Base-by-base conservation (phyloP, 768 basidiomycete genomes). In the Polyporus arcularius region DNA sequence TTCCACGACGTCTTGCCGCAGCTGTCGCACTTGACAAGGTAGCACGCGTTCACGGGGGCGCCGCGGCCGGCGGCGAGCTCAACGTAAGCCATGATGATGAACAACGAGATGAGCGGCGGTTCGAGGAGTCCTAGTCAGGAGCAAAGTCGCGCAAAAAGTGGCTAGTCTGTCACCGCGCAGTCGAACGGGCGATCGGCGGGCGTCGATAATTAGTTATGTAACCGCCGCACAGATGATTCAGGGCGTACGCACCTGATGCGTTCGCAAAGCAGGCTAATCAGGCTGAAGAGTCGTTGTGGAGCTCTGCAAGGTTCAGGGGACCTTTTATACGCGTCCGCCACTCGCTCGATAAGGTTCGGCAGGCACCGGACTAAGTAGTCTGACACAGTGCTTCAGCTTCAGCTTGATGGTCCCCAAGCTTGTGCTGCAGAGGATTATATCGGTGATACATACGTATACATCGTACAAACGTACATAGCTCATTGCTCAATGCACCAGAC, bases 1-100 rank as follows among this genome's bases (percentile, higher is more conserved):
- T 70, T 78, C 90, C 89, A 91, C 18, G 86, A 90, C 28, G 75
- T 84, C 79, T 90, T 90, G 52, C 80, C 80, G 72, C 89, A 91
- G 60, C 72, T 76, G 53, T 72, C 73, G 74, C 89, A 91, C 59
- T 79, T 78, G 59, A 86, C 85, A 62, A 73, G 65, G 70, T 73
- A 81, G 76, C 89, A 91, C 60, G 72, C 66, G 69, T 88, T 76
- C 63, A 78, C 79, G 57, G 80, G 84, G 65, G 73, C 65, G 50
- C 58, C 41, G 57, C 80, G 84, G 65, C 72, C 65, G 50, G 58
- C 41, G 40, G 26, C 41, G 50, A 42, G 16, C 35, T 63, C 62
- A 26, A 54, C 49, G 62, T 54, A 55, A 51, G 62, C 62, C 62
- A 63, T 63, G 9, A 38, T 16, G 35, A 35, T 26, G 21, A 26